phyloP scores from a whole-genome alignment of 2,329 filamentous ascomycete genomes.

The Didymella pomorum region DNA sequence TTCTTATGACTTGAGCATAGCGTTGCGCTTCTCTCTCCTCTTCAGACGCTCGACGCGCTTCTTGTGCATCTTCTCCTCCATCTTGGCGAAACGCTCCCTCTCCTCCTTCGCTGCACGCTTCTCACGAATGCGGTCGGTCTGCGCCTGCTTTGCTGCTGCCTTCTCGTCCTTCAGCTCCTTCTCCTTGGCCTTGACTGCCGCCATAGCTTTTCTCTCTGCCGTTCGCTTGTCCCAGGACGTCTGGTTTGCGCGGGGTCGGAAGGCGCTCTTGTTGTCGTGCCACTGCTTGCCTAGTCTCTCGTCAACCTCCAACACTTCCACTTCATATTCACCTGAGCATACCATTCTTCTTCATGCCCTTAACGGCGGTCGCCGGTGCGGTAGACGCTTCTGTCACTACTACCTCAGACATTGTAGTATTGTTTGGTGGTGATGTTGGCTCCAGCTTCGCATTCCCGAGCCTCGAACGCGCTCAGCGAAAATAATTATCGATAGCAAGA shows the following conservation, averaged over 20 bases:
- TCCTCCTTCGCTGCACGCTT: conserved; percentile 90
- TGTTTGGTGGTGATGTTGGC: conserved; percentile 16
- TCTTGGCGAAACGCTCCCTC: conserved; percentile 88
- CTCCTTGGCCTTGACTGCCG: conserved; percentile 88
- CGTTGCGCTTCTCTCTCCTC: conserved; percentile 96
- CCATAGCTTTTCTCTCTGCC: conserved; percentile 72
- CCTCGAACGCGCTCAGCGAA: conserved; percentile 28
- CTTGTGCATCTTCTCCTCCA: conserved; percentile 97
- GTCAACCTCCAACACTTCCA: conserved; percentile 21
- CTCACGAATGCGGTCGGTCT: conserved; percentile 81
- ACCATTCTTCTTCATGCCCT: conserved; percentile 86
- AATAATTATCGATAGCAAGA: conserved; percentile 39
- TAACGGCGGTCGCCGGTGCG: conserved; percentile 47
- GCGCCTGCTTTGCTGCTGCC: conserved; percentile 72
- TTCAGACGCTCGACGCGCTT: conserved; percentile 93
- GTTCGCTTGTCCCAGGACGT: conserved; percentile 80
- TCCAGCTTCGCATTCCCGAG: conserved; percentile 20
- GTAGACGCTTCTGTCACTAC: conserved; percentile 53
- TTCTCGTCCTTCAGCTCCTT: conserved; percentile 95
- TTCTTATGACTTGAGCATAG: conserved; percentile 62
- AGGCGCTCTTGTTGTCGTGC: conserved; percentile 83
- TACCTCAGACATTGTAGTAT: conserved; percentile 40
- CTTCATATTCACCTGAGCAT: conserved; percentile 19
- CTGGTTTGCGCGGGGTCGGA: conserved; percentile 80
- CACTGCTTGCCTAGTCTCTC: conserved; percentile 83